Base-by-base conservation (phyloP, 2,329 filamentous ascomycete species). In the Aspergillus sp. region DNA sequence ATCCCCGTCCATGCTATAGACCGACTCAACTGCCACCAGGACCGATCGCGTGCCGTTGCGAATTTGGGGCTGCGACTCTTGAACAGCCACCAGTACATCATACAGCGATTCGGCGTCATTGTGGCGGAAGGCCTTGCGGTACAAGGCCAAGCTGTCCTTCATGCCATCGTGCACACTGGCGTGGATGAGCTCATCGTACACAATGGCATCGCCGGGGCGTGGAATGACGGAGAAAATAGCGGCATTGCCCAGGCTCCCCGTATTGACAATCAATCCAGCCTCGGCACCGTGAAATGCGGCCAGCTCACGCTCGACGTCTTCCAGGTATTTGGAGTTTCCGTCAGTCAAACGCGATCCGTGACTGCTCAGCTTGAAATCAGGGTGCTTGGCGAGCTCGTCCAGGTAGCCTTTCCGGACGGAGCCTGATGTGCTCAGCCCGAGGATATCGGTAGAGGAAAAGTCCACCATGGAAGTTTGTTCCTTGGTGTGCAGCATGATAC, bases 151-250 rank as follows among this genome's bases (percentile, higher is more conserved):
- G 6, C 83, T 84, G 30, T 85, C 62, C 32, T 79, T 79, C 84
- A 90, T 88, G 0, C 88, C 88, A 69, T 90, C 88, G 59, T 90
- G 88, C 3, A 88, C 85, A 60, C 86, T 90, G 0, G 88, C 89
- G 65, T 90, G 89, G 5, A 90, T 83, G 25, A 86, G 78, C 68
- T 86, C 86, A 62, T 91, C 88, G 62, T 88, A 86, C 0, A 91
- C 72, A 15, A 91, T 77, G 0, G 79, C 68, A 66, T 87, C 85
- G 0, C 79, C 82, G 0, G 70, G 72, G 60, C 83, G 83, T 5
- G 84, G 82, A 1, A 83, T 75, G 50, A 80, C 83, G 11, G 76
- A 70, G 30, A 86, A 81, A 2, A 87, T 71, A 0, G 82, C 84
- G 0, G 79, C 76, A 62, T 87, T 87, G 6, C 83, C 85, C 58